Base-by-base conservation (phyloP, 2,329 filamentous ascomycete species). In the Colletotrichum australisinense region DNA sequence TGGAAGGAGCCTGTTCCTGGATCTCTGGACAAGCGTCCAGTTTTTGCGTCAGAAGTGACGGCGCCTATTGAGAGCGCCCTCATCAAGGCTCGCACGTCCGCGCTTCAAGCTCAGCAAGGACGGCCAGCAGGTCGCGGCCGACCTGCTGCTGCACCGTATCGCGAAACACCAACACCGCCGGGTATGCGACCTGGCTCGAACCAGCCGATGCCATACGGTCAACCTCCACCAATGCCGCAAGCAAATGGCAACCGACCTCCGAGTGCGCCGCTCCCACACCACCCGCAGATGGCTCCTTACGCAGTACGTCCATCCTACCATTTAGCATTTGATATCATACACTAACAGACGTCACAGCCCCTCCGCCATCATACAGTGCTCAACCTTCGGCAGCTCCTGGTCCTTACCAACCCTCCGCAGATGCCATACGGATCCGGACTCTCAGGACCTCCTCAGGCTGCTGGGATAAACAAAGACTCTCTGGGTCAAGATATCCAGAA, bases 1-100 rank as follows among this genome's bases (percentile, higher is more conserved):
- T 99, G 97, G 97, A 98, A 98, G 83, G 94, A 98, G 79, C 94
- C 97, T 2, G 95, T 98, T 16, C 95, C 96, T 1, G 97, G 96
- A 62, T 98, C 97, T 16, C 91, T 97, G 81, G 96, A 98, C 79
- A 93, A 93, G n/a, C 91, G 94, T 75, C 95, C 97, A 8, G 96
- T 99, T 64, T 99, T 99, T 80, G 91, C 95, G 32, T 89, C 91
- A 52, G 95, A 98, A 70, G 91, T 95, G 72, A 97, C 96, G 56
- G 91, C 93, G 65, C 94, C 94, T 56, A 98, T 99, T 77, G 97
- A 99, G 83, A 97, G 95, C 83, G 95, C 96, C 63, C 87, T 99
- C 73, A 94, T 97, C 82, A 98, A 97, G 83, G 95, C 94, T 16
- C 85, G 88, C 75, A 90, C 88, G 5, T 89, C 88, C 28, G 74